These are phyloP conservation scores for Nigrograna mackinnonii DNA, from an alignment of 2,329 filamentous ascomycete genomes.

Conservation along the genomic window DNA sequence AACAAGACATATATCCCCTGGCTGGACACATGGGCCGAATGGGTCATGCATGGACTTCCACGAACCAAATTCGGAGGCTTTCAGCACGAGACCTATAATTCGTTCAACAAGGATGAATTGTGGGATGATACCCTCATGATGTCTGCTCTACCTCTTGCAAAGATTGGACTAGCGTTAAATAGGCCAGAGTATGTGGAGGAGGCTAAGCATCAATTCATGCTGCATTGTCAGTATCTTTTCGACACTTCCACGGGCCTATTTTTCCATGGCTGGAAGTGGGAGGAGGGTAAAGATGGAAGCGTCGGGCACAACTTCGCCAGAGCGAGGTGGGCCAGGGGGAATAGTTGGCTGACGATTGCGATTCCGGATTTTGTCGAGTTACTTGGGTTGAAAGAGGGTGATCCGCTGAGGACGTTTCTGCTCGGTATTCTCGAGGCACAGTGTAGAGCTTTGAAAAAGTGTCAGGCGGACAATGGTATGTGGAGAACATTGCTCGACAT, in stretches of 20 bases:
- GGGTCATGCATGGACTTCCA: conserved; percentile 77
- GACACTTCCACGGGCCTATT: conserved; percentile 73
- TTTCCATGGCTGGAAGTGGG: conserved; percentile 83
- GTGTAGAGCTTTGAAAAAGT: conserved; percentile 63
- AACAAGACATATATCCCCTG: conserved; percentile 73
- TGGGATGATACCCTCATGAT: conserved; percentile 92
- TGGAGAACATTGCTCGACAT: conserved; percentile 78
- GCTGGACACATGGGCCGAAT: conserved; percentile 81
- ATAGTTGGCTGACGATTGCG: conserved; percentile 80
- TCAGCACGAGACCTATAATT: conserved; percentile 75
- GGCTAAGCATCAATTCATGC: conserved; percentile 75
- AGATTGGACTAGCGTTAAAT: conserved; percentile 73
- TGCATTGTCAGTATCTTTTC: conserved; percentile 79
- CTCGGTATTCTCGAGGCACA: conserved; percentile 70
- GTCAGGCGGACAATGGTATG: conserved; percentile 66
- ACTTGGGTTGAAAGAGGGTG: conserved; percentile 61
- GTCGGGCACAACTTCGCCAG: conserved; percentile 60
- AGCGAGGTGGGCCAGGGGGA: conserved; percentile 63
- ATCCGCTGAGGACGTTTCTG: conserved; percentile 65
- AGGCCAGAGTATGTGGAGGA: conserved; percentile 76
- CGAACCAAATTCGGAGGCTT: conserved; percentile 73
- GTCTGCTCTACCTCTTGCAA: conserved; percentile 79
- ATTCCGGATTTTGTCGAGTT: conserved; percentile 81
- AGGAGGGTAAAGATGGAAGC: conserved; percentile 57
- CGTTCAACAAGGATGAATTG: conserved; percentile 72